Base-by-base conservation (phyloP, 306 rosid genomes). In the Ziziphus jujuba region DNA sequence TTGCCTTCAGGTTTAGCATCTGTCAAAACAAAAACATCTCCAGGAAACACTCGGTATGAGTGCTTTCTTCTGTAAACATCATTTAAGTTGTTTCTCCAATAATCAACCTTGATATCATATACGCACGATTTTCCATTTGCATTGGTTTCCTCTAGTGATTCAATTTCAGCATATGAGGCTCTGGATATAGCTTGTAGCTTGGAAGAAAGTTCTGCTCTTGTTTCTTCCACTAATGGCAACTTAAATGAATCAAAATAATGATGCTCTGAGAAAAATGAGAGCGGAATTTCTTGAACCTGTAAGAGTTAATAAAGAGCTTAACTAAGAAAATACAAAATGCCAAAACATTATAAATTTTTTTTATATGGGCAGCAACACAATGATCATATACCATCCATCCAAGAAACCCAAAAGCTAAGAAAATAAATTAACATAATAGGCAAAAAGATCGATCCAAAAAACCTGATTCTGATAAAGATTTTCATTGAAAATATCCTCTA, bases 171-270 rank as follows among this genome's bases (percentile, higher is more conserved):
- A 70, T 19, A 83, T 51, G 89, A 87, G 0, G 85, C 77, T 67
- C 52, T 51, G 2, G 71, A 70, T 21, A 86, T 61, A 25, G 70
- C 59, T 31, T 79, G 81, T 82, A 84, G 63, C 25, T 80, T 77
- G 2, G 81, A 75, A 34, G 70, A 63, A 6, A 88, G 23, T 4
- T 62, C 68, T 1, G 87, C 82, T 51, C 91, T 57, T 8, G 89
- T 81, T 63, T 88, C 95, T 36, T 88, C 87, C 76, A 88, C 31
- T 36, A 88, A 65, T 0, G 86, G 95, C 74, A 76, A 61, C 28
- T 63, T 12, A 49, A 61, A 77, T 7, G 82, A 85, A 2, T 20
- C 61, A 36, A 79, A 72, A 67, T 85, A 88, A 13, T 75, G 79
- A 10, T 58, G 24, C 59, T 69, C 66, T 0, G 85, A 81, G 0